Conservation (phyloP, 1,284 basidiomycete species). For the Cryptococcus floricola region DNA sequence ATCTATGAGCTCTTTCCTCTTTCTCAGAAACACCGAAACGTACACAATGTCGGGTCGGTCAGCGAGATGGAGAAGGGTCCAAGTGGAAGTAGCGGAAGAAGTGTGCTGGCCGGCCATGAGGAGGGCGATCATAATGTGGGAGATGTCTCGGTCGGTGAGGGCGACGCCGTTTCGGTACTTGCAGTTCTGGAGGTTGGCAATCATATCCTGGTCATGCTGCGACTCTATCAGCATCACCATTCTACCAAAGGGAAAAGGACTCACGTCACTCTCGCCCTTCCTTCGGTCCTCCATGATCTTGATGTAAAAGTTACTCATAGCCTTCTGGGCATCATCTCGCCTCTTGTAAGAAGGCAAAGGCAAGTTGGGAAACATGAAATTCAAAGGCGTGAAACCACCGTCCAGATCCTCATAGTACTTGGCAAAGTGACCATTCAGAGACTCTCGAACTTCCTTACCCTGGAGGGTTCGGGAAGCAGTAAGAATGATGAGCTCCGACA, state of each 20-base stretch:
- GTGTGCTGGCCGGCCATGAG: conserved; percentile 99
- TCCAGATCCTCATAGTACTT: conserved; percentile 86
- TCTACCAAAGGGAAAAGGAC: conserved; percentile 2
- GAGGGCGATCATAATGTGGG: conserved; percentile 93
- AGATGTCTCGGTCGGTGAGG: conserved; percentile 84
- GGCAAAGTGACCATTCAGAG: conserved; percentile 79
- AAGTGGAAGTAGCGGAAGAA: conserved; percentile 83
- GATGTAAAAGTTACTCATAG: conserved; percentile 92
- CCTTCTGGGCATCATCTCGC: conserved; percentile 84
- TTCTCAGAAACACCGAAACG: conserved; percentile 36
- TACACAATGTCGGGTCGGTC: conserved; percentile 70
- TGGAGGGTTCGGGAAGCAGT: conserved; percentile 91
- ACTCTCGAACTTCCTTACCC: conserved; percentile 79
- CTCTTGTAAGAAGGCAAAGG: conserved; percentile 83
- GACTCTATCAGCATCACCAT: background rate
- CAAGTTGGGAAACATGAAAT: conserved; percentile 92
- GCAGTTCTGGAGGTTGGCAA: conserved; percentile 78
- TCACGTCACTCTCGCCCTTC: conserved; percentile 53
- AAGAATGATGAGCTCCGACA: conserved; percentile 93
- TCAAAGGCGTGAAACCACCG: conserved; percentile 83
- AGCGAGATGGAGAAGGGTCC: conserved; percentile 91
- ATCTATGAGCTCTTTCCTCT: background rate
- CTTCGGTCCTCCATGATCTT: conserved; percentile 79
- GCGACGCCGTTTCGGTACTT: conserved; percentile 78
- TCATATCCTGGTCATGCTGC: conserved; percentile 84